A percentile compares a stretch with the other conserved stretches of the same genome.
phyloP scores from a whole-genome alignment of 2,329 filamentous ascomycete species.

The Sordariomycetes sp. region DNA sequence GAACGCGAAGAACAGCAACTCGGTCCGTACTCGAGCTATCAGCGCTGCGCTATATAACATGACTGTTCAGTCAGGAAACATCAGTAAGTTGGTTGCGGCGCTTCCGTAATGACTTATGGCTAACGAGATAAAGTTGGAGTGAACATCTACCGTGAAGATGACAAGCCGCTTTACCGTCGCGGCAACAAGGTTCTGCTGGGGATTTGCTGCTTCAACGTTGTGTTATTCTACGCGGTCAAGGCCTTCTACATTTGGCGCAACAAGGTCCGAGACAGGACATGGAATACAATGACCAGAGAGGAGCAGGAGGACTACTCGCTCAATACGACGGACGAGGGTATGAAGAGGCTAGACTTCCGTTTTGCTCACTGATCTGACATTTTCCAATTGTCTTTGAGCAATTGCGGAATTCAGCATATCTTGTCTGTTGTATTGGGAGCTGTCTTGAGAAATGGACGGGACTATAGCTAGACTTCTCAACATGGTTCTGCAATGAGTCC shows the following conservation, averaged over 20 bases:
- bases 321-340: conserved; percentile 41
- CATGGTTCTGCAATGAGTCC: too few species aligned
- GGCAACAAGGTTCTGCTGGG: conserved; percentile 41
- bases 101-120: too few species aligned
- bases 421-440: too few species aligned
- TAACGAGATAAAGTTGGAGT: too few species aligned
- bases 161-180: conserved; percentile 40
- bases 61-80: conserved; percentile 33
- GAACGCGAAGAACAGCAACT: conserved; percentile 52
- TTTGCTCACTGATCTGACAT: conserved; percentile 21
- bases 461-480: too few species aligned
- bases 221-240: conserved; percentile 34
- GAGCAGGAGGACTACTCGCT: conserved; percentile 37
- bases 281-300: conserved; percentile 32
- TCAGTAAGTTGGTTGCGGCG: too few species aligned
- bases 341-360: conserved; percentile 44
- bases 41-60: conserved; percentile 54
- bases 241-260: conserved; percentile 38
- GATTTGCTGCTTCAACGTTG: conserved; percentile 36
- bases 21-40: conserved; percentile 53
- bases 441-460: too few species aligned
- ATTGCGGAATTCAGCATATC: too few species aligned
- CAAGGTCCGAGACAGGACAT: conserved; percentile 28
- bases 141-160: conserved; percentile 35
- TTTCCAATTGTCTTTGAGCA: too few species aligned